Evolutionary conservation across 306 rosid genomes (phyloP).

Genomic region (Vicia sativa): DNA sequence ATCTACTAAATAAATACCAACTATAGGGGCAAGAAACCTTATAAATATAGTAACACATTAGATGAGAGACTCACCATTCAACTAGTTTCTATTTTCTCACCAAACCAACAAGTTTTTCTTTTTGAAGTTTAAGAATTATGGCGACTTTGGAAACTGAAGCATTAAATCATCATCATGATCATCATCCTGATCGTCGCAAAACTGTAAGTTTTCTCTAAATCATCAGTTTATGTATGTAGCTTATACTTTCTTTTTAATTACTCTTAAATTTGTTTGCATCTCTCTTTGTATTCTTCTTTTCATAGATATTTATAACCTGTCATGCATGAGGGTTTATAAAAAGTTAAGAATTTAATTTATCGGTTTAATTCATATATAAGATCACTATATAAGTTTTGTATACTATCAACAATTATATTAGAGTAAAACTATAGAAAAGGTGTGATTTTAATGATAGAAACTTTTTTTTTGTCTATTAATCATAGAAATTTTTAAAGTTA

Average conservation of each 20-base stretch:
- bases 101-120: neutral
- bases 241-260: neutral
- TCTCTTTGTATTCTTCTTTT: neutral
- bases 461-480: no score
- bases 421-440: no score
- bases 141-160: constrained; percentile 32
- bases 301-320: neutral
- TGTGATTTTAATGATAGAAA: no score
- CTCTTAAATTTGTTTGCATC: neutral
- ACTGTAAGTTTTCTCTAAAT: constrained; percentile 39
- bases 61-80: neutral
- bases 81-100: neutral
- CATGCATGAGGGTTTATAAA: neutral
- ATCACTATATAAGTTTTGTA: no score
- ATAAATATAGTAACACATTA: neutral
- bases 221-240: neutral
- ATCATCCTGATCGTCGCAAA: neutral
- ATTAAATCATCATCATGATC: constrained; percentile 16
- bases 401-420: no score
- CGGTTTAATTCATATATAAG: no score
- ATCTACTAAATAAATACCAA: neutral
- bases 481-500: no score
- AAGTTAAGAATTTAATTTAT: neutral
- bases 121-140: constrained; percentile 21
- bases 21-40: neutral